phyloP scores from a whole-genome alignment of 352 stramenopile species.

The Blastocystis sp. region DNA sequence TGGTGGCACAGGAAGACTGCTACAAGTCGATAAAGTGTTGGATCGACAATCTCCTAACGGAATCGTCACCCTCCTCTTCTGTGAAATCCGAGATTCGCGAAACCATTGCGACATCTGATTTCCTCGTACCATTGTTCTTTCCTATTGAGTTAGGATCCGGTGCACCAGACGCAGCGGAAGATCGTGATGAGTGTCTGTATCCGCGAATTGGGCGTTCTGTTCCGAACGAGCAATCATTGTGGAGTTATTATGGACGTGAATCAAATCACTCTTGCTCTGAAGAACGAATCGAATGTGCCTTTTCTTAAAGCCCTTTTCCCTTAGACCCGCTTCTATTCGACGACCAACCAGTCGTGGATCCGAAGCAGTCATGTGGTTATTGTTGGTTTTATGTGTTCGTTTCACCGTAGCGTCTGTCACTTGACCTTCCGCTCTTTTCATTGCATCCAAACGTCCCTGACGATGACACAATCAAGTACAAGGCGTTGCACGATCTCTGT shows the following conservation, averaged over 20 bases:
- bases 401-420: background rate
- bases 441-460: background rate
- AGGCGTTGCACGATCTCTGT: background rate
- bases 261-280: background rate
- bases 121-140: background rate
- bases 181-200: background rate
- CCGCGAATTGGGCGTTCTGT: background rate
- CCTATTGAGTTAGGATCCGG: background rate
- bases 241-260: background rate
- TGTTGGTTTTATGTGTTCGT: background rate
- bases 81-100: too few relatives aligned
- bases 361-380: background rate
- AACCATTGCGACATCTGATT: too few relatives aligned
- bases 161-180: background rate
- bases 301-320: background rate
- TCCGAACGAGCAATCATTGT: background rate
- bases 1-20: background rate
- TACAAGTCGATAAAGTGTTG: background rate
- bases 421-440: background rate
- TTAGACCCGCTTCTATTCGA: background rate
- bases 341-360: background rate
- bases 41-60: background rate
- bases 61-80: too few relatives aligned
- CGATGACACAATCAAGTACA: background rate
- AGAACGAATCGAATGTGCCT: background rate